These are phyloP conservation scores for Candida maltosa DNA, from an alignment of 805 yeast genomes.

Conservation along the genomic window DNA sequence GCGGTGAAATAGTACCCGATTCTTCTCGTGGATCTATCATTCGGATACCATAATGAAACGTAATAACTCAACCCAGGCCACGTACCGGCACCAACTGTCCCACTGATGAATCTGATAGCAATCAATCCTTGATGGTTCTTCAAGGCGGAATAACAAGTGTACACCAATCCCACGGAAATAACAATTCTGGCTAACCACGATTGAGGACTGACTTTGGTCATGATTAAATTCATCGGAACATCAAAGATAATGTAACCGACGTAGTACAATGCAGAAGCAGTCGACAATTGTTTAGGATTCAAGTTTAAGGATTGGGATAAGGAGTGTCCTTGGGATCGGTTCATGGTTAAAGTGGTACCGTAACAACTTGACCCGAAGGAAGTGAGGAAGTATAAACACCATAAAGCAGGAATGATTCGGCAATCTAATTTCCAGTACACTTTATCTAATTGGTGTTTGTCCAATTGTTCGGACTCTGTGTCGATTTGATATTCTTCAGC, in stretches of 20 bases:
- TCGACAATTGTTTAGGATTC: conserved; percentile 55
- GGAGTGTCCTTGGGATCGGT: conserved; percentile 58
- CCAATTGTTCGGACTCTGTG: neutral
- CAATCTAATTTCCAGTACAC: conserved; percentile 62
- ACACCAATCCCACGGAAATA: conserved; percentile 72
- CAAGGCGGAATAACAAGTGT: conserved; percentile 68
- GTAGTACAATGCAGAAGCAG: conserved; percentile 77
- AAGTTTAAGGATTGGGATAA: conserved; percentile 49
- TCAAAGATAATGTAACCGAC: conserved; percentile 84
- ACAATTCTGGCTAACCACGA: conserved; percentile 81
- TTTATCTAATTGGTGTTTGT: conserved; percentile 40
- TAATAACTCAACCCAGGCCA: conserved; percentile 92
- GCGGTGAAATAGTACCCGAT: conserved; percentile 91
- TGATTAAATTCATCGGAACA: conserved; percentile 80
- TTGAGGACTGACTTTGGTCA: conserved; percentile 84
- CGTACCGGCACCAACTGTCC: conserved; percentile 78
- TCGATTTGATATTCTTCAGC: conserved; percentile 6
- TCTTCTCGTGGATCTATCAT: conserved; percentile 68
- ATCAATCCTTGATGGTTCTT: conserved; percentile 56
- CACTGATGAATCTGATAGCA: conserved; percentile 70
- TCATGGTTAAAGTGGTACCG: conserved; percentile 82
- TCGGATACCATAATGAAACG: conserved; percentile 81
- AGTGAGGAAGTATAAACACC: conserved; percentile 75
- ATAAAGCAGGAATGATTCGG: conserved; percentile 77
- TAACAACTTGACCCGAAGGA: conserved; percentile 77